Evolutionary conservation across 2,329 filamentous ascomycete species (phyloP).

Genomic region (Apiospora rasikravindrae): DNA sequence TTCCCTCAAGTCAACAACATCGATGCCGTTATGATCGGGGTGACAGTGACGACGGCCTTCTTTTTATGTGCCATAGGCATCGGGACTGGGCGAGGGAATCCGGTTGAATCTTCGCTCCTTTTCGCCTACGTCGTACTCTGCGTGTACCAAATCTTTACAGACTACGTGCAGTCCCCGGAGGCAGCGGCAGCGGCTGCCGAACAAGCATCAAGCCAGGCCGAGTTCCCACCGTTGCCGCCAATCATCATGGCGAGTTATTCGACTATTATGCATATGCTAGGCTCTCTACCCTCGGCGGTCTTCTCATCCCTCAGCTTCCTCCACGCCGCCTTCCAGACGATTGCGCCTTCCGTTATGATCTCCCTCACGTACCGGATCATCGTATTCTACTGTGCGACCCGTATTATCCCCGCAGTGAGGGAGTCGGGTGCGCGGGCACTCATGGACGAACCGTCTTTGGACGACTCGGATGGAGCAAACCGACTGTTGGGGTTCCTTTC

Average conservation of each 20-base stretch:
- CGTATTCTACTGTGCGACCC: constrained; percentile 92
- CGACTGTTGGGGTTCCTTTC: constrained; percentile 82
- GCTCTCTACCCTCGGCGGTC: constrained; percentile 81
- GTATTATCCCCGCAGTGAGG: constrained; percentile 92
- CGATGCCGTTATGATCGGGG: constrained; percentile 90
- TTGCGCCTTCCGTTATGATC: constrained; percentile 94
- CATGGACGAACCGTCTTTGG: constrained; percentile 82
- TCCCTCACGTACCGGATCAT: constrained; percentile 92
- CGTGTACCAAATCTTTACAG: constrained; percentile 99
- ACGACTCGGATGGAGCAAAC: constrained; percentile 83
- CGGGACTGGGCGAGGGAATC: constrained; percentile 89
- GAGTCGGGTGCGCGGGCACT: constrained; percentile 84
- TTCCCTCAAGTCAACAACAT: constrained; percentile 94
- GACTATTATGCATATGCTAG: constrained; percentile 83
- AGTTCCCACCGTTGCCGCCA: constrained; percentile 93
- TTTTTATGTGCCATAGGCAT: constrained; percentile 95
- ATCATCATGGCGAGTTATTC: constrained; percentile 99
- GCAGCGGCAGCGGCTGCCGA: constrained; percentile 56
- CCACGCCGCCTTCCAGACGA: constrained; percentile 90
- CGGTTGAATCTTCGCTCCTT: constrained; percentile 90
- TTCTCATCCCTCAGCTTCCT: constrained; percentile 86
- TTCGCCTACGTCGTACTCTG: constrained; percentile 99
- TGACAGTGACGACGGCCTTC: constrained; percentile 88
- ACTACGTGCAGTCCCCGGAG: constrained; percentile 85
- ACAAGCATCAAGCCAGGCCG: constrained; percentile 67